Conservation (phyloP, 2,329 filamentous ascomycete genomes). For the Orbilia blumenaviensis region DNA sequence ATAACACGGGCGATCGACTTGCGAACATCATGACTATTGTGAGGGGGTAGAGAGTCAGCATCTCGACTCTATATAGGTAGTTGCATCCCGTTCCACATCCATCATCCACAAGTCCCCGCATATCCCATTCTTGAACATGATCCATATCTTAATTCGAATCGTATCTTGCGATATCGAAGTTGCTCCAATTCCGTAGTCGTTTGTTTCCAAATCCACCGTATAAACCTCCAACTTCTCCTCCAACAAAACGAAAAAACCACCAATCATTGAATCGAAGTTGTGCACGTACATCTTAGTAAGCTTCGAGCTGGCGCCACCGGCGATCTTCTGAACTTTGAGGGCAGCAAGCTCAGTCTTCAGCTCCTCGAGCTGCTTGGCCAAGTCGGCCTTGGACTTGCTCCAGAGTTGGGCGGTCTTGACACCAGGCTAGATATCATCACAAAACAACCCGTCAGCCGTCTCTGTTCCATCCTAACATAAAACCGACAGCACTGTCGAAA, state of each 20-base stretch:
- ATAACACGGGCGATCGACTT: conserved; percentile 99
- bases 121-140: conserved; percentile 18
- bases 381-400: conserved; percentile 99
- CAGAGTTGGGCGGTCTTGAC: conserved; percentile 97
- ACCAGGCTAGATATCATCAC: conserved; percentile 67
- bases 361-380: conserved; percentile 92
- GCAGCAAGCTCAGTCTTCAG: conserved; percentile 95
- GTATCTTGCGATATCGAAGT: neutral
- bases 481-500: conserved; percentile 14
- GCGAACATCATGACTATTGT: conserved; percentile 89
- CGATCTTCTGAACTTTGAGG: conserved; percentile 98
- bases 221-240: neutral
- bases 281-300: conserved; percentile 90
- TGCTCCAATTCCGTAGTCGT: neutral
- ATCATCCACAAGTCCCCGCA: neutral
- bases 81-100: neutral
- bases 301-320: conserved; percentile 90
- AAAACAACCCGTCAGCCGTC: conserved; percentile 55
- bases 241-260: neutral
- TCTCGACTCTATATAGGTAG: neutral
- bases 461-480: conserved; percentile 61
- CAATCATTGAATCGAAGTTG: conserved; percentile 48
- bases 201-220: conserved; percentile 52
- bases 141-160: neutral
- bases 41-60: conserved; percentile 31